Conservation (phyloP, 179 eudicot species). For the Silene noctiflora region DNA sequence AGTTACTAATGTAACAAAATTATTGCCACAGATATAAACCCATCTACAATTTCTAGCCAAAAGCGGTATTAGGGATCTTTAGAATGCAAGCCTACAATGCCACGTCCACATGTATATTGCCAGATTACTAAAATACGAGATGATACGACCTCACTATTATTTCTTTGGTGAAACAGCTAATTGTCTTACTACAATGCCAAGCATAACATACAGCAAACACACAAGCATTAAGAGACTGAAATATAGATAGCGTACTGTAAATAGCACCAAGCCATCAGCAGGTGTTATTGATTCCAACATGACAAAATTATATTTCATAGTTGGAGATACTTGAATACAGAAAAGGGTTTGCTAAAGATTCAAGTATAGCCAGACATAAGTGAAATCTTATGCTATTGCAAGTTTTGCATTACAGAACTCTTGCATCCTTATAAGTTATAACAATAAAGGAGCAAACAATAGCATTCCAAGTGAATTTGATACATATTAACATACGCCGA, state of each 20-base stretch:
- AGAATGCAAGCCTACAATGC: not conserved
- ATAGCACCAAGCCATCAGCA: not conserved
- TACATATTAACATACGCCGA: not conserved
- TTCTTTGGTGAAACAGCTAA: not conserved
- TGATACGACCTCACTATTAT: not conserved
- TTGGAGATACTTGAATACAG: not conserved
- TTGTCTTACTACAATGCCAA: not conserved
- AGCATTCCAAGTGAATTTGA: not conserved
- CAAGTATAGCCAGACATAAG: constrained; percentile 2
- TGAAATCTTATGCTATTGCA: not conserved
- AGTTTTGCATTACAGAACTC: not conserved
- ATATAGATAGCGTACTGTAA: not conserved
- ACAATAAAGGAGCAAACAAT: not conserved
- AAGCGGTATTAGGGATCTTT: not conserved
- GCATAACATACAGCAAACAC: not conserved
- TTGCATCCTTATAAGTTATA: not conserved
- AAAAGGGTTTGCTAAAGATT: not conserved
- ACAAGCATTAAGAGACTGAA: not conserved
- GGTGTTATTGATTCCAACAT: not conserved
- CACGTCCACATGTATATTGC: not conserved
- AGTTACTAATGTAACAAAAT: too few relatives aligned
- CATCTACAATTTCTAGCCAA: not conserved
- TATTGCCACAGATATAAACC: too few relatives aligned
- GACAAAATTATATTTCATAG: not conserved
- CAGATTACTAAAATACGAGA: not conserved